Evolutionary conservation across 176 grass and related monocot species (phyloP).

Genomic region (Aegilops sharonensis): DNA sequence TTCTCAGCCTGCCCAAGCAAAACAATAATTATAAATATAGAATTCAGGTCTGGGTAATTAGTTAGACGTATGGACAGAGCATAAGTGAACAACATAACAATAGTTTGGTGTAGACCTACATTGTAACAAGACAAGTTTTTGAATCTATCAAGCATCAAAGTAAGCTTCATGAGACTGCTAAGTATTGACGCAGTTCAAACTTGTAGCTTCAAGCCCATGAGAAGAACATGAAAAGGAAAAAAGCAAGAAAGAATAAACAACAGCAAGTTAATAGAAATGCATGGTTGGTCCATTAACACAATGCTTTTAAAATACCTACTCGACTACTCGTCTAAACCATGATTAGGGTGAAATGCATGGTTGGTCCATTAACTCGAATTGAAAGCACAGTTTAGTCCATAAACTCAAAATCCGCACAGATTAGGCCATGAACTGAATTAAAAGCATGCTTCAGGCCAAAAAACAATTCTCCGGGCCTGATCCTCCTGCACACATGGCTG

Average conservation of each 20-base stretch:
- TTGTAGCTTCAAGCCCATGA: neutral
- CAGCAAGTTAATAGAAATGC: neutral
- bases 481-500: no score
- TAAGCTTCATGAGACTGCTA: neutral
- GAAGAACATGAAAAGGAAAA: neutral
- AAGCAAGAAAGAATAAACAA: neutral
- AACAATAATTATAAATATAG: neutral
- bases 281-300: neutral
- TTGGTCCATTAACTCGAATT: no score
- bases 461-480: no score
- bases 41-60: neutral
- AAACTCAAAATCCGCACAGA: no score
- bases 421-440: no score
- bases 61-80: neutral
- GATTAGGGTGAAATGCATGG: neutral
- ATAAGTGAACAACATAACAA: no score
- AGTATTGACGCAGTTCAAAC: neutral
- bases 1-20: conserved; percentile 68
- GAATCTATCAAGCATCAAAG: neutral
- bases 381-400: no score
- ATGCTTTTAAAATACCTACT: neutral
- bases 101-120: no score
- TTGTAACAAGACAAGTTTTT: no score
- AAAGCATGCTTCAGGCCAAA: no score
- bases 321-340: neutral